Base-by-base conservation (phyloP, 768 basidiomycete genomes). In the Dacryopinax primogenitus region DNA sequence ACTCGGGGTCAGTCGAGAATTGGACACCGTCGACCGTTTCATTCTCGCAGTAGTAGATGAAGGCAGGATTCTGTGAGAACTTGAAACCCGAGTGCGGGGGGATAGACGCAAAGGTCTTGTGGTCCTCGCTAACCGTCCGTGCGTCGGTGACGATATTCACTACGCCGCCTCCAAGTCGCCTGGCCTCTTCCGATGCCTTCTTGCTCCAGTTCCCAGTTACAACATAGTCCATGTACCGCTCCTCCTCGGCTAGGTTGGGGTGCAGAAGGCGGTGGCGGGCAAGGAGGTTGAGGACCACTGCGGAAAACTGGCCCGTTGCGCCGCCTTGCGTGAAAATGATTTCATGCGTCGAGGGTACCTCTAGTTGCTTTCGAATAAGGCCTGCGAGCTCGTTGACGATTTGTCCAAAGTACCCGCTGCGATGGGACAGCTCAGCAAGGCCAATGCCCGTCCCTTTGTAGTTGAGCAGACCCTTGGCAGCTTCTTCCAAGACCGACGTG, bases 41-140 rank as follows among this genome's bases (percentile, higher is more conserved):
- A 80, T 99, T 99, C 75, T 96, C 96, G 82, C 96, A 99, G 78
- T 96, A 98, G 78, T 95, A 98, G 66, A 97, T 86, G 69, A 94
- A 82, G 30, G 89, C 94, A 15, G 95, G 86, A 72, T 86, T 82
- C n/a, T 76, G 68, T 7, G 88, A 87, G 78, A 97, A 92, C 11
- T 76, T 73, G 81, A 88, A 98, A 63, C 81, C 80, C 64, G 78
- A 76, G 72, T 83, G 84, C 12, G 84, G 77, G 9, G 96, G 93
- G 72, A 98, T 84, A 68, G 82, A 84, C 69, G 92, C 86, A 75
- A 87, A 90, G 0, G 85, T 78, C 72, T 87, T 86, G 64, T 81
- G 83, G 70, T 86, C 84, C 63, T 78, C 75, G 13, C 86, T 87
- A 67, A 80, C 78, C 51, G 73, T 71, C 44, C 88, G 82, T 0